phyloP scores from a whole-genome alignment of 2,329 filamentous ascomycete species.

The Stemphylium beticola region DNA sequence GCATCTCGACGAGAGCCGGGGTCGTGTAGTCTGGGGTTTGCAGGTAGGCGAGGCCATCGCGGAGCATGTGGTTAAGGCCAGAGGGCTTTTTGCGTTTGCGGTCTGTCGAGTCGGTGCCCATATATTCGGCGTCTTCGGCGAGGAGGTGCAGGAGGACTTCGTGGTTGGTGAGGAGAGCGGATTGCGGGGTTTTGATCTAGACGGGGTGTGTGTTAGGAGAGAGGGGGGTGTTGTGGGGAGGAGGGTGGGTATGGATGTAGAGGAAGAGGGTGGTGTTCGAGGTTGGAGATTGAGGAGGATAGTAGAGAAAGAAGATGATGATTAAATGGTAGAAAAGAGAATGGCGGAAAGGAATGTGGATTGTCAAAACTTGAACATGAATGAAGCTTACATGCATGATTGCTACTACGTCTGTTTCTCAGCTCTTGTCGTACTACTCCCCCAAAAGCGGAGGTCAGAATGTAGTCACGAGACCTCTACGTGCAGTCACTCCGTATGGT shows the following conservation, averaged over 20 bases:
- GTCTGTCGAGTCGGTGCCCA: constrained; percentile 35
- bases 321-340: neutral
- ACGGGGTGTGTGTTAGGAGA: neutral
- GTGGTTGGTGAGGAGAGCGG: constrained; percentile 72
- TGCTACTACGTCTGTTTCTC: too few species aligned
- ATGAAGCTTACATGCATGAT: too few species aligned
- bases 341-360: neutral
- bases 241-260: neutral
- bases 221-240: too few species aligned
- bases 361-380: too few species aligned
- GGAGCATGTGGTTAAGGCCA: constrained; percentile 67
- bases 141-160: constrained; percentile 65
- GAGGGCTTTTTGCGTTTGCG: constrained; percentile 45
- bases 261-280: neutral
- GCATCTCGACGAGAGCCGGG: constrained; percentile 18
- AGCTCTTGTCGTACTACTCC: too few species aligned
- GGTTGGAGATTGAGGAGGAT: neutral
- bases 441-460: too few species aligned
- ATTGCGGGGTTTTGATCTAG: constrained; percentile 74
- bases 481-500: too few species aligned
- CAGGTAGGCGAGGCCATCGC: constrained; percentile 65
- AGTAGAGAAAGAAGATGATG: neutral
- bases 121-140: constrained; percentile 43
- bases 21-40: constrained; percentile 36
- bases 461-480: too few species aligned